Percentiles rank a stretch among this genome's conserved stretches.
These are phyloP conservation scores for Serpula lacrymans DNA, from an alignment of 768 basidiomycete genomes.

Conservation along the genomic window DNA sequence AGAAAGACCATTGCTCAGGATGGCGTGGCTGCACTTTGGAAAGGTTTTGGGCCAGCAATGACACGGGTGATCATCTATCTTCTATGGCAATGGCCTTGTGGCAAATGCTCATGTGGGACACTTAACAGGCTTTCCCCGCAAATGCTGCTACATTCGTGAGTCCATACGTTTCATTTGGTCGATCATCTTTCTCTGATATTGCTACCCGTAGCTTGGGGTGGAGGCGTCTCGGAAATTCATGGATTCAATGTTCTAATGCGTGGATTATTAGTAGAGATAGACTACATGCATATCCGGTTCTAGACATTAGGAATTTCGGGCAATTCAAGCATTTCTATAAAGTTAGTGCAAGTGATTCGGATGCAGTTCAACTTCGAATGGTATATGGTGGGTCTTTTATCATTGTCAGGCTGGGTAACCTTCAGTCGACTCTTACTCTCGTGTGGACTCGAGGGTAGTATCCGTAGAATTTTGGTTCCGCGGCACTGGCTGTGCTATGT, in stretches of 20 bases:
- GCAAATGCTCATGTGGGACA: not conserved
- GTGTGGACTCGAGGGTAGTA: too few species aligned
- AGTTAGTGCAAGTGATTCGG: too few species aligned
- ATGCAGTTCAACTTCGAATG: too few species aligned
- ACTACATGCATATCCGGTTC: too few species aligned
- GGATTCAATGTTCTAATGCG: slow-evolving; percentile 56
- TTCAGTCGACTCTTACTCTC: too few species aligned
- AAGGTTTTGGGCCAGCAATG: slow-evolving; percentile 98
- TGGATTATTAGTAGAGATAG: not conserved
- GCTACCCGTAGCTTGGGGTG: slow-evolving; percentile 70
- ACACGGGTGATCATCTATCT: slow-evolving; percentile 54
- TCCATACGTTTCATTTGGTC: slow-evolving; percentile 13
- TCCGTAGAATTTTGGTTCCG: too few species aligned
- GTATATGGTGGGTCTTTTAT: too few species aligned
- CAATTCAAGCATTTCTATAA: too few species aligned
- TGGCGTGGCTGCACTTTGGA: slow-evolving; percentile 88
- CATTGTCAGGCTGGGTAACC: too few species aligned
- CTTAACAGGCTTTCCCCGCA: slow-evolving; percentile 85
- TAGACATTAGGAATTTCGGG: too few species aligned
- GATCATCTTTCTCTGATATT: slow-evolving; percentile 19
- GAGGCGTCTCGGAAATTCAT: slow-evolving; percentile 84
- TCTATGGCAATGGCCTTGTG: not conserved
- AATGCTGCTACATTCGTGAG: slow-evolving; percentile 93
- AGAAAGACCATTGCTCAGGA: slow-evolving; percentile 89
- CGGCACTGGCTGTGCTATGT: too few species aligned